phyloP scores from a whole-genome alignment of 1,139 yeast species.

The Sugiyamaella xylanicola region DNA sequence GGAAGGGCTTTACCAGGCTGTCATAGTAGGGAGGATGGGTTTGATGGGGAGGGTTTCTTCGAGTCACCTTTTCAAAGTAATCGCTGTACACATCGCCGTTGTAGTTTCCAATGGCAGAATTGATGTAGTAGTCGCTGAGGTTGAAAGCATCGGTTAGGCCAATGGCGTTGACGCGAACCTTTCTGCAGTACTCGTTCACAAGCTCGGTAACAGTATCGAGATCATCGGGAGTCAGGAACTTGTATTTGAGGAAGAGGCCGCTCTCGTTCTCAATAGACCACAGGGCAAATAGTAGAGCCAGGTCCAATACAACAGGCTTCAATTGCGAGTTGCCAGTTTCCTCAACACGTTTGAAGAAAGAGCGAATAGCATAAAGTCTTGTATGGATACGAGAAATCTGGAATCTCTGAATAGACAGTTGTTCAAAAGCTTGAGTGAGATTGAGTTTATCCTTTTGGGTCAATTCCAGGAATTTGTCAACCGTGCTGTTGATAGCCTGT shows the following conservation, averaged over 20 bases:
- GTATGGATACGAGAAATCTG: conserved; percentile 50
- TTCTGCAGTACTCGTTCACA: conserved; percentile 43
- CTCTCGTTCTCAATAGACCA: conserved; percentile 75
- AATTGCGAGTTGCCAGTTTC: conserved; percentile 33
- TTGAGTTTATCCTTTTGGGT: conserved; percentile 36
- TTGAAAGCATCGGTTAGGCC: conserved; percentile 90
- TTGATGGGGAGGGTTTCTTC: conserved; percentile 41
- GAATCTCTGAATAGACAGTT: conserved; percentile 48
- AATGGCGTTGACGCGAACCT: conserved; percentile 66
- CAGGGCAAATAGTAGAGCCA: conserved; percentile 66
- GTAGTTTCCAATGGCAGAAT: conserved; percentile 81
- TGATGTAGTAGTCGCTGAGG: conserved; percentile 79
- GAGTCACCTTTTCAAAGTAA: conserved; percentile 52
- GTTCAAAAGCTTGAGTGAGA: conserved; percentile 47
- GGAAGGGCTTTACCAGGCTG: conserved; percentile 45
- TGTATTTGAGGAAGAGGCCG: conserved; percentile 70
- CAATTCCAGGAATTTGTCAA: conserved; percentile 34
- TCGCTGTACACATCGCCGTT: conserved; percentile 87
- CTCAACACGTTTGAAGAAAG: conserved; percentile 43
- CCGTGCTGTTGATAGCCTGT: conserved; percentile 43
- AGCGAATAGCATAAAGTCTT: conserved; percentile 42
- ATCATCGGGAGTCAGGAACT: conserved; percentile 50
- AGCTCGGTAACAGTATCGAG: conserved; percentile 41
- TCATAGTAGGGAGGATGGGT: conserved; percentile 47
- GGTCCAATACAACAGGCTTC: conserved; percentile 47